These are phyloP conservation scores for Penicillium cinerascens DNA, from an alignment of 495 filamentous ascomycete species.

Conservation along the genomic window DNA sequence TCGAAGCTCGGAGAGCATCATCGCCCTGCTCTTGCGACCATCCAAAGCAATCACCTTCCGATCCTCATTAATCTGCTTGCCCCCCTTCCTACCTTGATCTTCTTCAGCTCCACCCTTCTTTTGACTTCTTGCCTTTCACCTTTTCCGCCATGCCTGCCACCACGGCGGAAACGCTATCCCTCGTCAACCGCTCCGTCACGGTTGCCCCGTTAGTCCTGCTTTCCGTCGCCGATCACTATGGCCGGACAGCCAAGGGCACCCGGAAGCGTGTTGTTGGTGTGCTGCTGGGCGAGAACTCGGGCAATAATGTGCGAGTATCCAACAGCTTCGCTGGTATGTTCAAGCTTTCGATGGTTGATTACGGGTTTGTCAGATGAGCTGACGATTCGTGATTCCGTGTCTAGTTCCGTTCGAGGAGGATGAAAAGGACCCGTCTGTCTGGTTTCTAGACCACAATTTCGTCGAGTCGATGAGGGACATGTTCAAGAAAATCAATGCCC, in stretches of 20 bases:
- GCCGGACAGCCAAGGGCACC: conserved; percentile 83
- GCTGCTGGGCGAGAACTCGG: conserved; percentile 90
- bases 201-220: conserved; percentile 97
- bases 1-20: conserved; percentile 28
- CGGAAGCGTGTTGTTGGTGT: conserved; percentile 95
- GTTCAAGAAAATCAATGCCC: conserved; percentile 99
- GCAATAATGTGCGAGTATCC: conserved; percentile 91
- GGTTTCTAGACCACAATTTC: conserved; percentile 99
- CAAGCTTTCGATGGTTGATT: conserved; percentile 8
- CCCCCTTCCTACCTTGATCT: neutral
- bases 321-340: conserved; percentile 94
- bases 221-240: conserved; percentile 97
- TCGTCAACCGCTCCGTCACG: conserved; percentile 89
- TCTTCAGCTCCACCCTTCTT: neutral
- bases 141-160: conserved; percentile 77
- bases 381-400: conserved; percentile 8
- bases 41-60: conserved; percentile 5
- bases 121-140: conserved; percentile 8
- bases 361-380: conserved; percentile 7
- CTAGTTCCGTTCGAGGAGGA: conserved; percentile 98
- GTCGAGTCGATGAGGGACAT: conserved; percentile 99
- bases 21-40: conserved; percentile 16
- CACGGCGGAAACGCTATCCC: conserved; percentile 88
- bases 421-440: conserved; percentile 95
- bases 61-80: neutral